Evolutionary conservation across 257 asterid species (phyloP), one percentile per base, ranked within the genome.

Genomic region (Apocynum venetum): DNA sequence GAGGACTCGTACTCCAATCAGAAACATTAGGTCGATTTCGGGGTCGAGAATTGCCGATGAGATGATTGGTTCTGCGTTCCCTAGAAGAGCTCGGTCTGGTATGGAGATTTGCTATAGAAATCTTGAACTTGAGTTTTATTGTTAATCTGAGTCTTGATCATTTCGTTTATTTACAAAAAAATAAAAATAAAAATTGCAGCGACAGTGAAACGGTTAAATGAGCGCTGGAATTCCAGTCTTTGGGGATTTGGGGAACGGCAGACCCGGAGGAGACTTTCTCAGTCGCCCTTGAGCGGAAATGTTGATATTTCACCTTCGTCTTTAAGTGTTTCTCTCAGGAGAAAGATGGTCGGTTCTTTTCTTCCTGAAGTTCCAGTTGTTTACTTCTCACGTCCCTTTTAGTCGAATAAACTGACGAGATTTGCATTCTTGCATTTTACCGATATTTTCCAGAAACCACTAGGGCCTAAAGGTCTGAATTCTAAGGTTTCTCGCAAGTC

Each of bases 11-110:
- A 20, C 73, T 52, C 56, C n/a, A 12, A 65, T 35, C 38, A 41
- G 69, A 52, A 71, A 36, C 49, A 78, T 80, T 71, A 80, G 86
- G 73, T 86, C 89, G 56, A 79, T 90, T 25, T 83, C 91, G 78
- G 85, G 60, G 76, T 75, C 77, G 55, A 64, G 80, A 80, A 53
- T 79, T 44, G 77, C 73, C 35, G 89, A 87, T 79, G 92, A 87
- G 73, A 73, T 86, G 71, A 70, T 90, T 75, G 86, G 91, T 25
- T 86, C 78, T 73, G 82, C 86, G 41, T 73, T 90, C 38, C 96
- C 92, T 8, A 87, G 89, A 74, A 88, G 88, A 85, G 84, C 89
- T 83, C 92, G 96, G 63, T 90, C 96, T 31, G 81, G 96, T 89
- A 79, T 36, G 83, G 49, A 38, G 69, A 48, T 38, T 67, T 65